Base-by-base conservation (phyloP, 2,329 filamentous ascomycete genomes). In the Cordyceps militaris region DNA sequence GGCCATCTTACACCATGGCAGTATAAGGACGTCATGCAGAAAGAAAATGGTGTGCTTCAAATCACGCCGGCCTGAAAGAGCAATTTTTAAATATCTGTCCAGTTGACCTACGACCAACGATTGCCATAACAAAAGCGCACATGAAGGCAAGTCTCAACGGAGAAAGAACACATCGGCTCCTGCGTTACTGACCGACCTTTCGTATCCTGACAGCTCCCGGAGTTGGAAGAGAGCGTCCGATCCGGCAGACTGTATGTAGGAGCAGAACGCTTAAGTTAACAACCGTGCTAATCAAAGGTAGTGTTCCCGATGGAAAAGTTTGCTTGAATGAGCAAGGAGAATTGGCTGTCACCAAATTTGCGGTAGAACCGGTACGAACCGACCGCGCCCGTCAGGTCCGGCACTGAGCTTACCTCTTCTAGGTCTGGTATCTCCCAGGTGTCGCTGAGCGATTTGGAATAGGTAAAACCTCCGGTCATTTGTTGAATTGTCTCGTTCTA, bases 401-500 rank as follows among this genome's bases (percentile, higher is more conserved):
- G n/a, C 4, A 8, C 34, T 26, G 14, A 14, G 38, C 60, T 63
- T 38, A 63, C 46, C 19, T 26, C 5, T 23, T 52, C 4, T 61
- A 79, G 76, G 77, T 89, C 14, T 93, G 89, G 89, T 93, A 91
- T 74, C 76, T 93, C 10, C 89, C 89, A 1, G 89, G 89, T 2
- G 88, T 97, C 28, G 94, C 94, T 26, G 89, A 96, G 69, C 81
- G 94, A 66, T 99, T 99, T 69, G 91, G 91, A 36, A 96, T 96
- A 65, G 86, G 85, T 88, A 70, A 64, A 9, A 5, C 11, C 23
- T 7, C 4, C 34, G 10, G 14, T 48, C 5, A 19, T 26, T 19
- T 23, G 26, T 34, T 19, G 11, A 5, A 14, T 43, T 10, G 7
- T 9, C 23, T 24, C 2, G 13, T 3, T 36, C n/a, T 50, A 26